Conservation (phyloP, 805 yeast genomes). For the Candida tibetensis region DNA sequence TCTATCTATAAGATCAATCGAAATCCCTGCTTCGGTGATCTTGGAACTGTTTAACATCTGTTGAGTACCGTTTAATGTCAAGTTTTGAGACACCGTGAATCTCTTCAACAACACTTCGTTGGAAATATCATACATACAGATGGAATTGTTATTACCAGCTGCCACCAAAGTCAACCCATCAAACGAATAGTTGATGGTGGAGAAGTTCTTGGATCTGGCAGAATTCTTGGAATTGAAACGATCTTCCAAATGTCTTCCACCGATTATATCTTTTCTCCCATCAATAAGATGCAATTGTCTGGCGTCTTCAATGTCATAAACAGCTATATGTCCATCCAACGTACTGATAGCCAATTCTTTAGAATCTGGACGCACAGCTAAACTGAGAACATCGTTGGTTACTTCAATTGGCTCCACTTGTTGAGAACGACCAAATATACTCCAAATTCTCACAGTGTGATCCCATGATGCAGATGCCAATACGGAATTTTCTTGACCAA, state of each 20-base stretch:
- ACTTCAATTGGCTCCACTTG: constrained; percentile 89
- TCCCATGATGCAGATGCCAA: constrained; percentile 97
- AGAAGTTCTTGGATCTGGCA: constrained; percentile 78
- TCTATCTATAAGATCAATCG: constrained; percentile 74
- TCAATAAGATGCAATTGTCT: constrained; percentile 81
- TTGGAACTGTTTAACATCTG: constrained; percentile 73
- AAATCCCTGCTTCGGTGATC: constrained; percentile 80
- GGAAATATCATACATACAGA: constrained; percentile 86
- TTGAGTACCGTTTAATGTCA: constrained; percentile 87
- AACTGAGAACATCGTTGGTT: constrained; percentile 75
- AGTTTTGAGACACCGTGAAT: constrained; percentile 82
- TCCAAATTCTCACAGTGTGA: constrained; percentile 90
- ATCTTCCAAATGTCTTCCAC: constrained; percentile 82
- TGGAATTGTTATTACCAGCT: constrained; percentile 89
- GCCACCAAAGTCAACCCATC: constrained; percentile 89
- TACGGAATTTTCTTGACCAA: constrained; percentile 72
- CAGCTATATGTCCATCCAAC: constrained; percentile 79
- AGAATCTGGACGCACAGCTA: constrained; percentile 91
- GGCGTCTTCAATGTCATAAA: constrained; percentile 81
- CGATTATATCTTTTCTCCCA: constrained; percentile 79
- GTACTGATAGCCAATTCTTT: constrained; percentile 85
- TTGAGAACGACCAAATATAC: constrained; percentile 80
- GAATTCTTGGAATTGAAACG: constrained; percentile 79
- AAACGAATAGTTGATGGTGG: constrained; percentile 77
- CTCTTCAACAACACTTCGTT: constrained; percentile 83